Evolutionary conservation across 441 rosid species (phyloP).

Genomic region (Melastoma candidum): DNA sequence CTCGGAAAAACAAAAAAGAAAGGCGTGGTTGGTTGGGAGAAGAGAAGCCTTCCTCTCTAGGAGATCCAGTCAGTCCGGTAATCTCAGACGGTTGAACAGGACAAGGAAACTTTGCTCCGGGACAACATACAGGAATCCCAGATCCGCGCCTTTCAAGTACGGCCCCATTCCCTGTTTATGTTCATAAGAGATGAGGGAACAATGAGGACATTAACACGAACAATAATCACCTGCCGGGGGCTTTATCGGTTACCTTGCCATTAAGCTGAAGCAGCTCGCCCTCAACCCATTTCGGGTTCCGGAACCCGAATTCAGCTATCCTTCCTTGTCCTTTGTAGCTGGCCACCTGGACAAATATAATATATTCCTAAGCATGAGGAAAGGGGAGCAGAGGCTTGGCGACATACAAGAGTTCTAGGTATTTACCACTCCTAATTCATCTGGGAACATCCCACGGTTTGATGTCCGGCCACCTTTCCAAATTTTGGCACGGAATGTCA

Average conservation of each 20-base stretch:
- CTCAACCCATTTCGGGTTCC: constrained; percentile 81
- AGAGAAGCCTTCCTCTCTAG: too few relatives aligned
- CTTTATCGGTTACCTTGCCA: constrained; percentile 56
- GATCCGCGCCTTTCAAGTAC: constrained; percentile 74
- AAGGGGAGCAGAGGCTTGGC: not conserved
- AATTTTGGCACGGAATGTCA: constrained; percentile 92
- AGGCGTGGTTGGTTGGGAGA: too few relatives aligned
- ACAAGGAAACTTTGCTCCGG: constrained; percentile 90
- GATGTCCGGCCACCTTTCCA: constrained; percentile 51
- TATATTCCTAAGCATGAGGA: not conserved
- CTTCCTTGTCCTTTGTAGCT: constrained; percentile 88
- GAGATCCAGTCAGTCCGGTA: constrained; percentile 41
- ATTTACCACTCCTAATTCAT: constrained; percentile 86
- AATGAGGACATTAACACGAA: not conserved
- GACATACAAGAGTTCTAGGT: not conserved
- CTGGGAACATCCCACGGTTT: constrained; percentile 64
- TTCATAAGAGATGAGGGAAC: not conserved
- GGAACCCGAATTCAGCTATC: constrained; percentile 75
- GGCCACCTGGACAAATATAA: constrained; percentile 39
- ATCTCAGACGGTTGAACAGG: constrained; percentile 68
- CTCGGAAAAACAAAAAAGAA: too few relatives aligned
- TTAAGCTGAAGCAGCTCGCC: constrained; percentile 80
- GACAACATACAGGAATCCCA: constrained; percentile 72
- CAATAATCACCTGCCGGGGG: not conserved
- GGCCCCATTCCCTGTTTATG: constrained; percentile 60